These are phyloP conservation scores for Solanum chmielewskii DNA, from an alignment of 257 asterid genomes.

Conservation along the genomic window DNA sequence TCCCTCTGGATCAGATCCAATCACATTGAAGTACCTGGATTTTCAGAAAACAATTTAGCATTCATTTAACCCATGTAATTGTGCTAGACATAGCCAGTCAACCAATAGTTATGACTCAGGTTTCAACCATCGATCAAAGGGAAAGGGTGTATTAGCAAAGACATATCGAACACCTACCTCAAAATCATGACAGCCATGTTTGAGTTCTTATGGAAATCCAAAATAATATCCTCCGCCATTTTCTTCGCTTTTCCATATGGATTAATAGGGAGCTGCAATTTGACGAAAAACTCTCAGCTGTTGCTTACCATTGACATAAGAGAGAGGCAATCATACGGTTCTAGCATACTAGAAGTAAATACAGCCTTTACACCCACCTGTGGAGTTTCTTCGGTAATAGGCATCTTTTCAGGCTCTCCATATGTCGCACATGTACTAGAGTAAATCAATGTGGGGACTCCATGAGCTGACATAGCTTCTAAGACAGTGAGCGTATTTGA, in stretches of 20 bases:
- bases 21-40: slow-evolving; percentile 36
- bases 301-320: background rate
- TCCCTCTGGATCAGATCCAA: slow-evolving; percentile 85
- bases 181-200: slow-evolving; percentile 92
- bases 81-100: background rate
- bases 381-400: slow-evolving; percentile 70
- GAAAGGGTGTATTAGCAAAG: background rate
- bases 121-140: background rate
- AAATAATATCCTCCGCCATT: slow-evolving; percentile 94
- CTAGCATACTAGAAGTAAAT: background rate
- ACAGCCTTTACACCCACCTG: slow-evolving; percentile 28
- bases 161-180: slow-evolving; percentile 30
- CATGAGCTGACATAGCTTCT: slow-evolving; percentile 67
- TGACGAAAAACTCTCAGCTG: slow-evolving; percentile 1
- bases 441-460: slow-evolving; percentile 64
- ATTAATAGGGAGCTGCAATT: slow-evolving; percentile 68
- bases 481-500: slow-evolving; percentile 73
- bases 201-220: slow-evolving; percentile 77
- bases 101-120: background rate
- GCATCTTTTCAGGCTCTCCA: slow-evolving; percentile 89
- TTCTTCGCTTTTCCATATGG: slow-evolving; percentile 98
- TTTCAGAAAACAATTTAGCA: background rate
- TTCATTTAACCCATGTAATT: background rate
- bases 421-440: slow-evolving; percentile 95
- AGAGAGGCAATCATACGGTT: background rate